These are phyloP conservation scores for Cutaneotrichosporon cavernicola DNA, from an alignment of 1,284 basidiomycete species.

Conservation along the genomic window DNA sequence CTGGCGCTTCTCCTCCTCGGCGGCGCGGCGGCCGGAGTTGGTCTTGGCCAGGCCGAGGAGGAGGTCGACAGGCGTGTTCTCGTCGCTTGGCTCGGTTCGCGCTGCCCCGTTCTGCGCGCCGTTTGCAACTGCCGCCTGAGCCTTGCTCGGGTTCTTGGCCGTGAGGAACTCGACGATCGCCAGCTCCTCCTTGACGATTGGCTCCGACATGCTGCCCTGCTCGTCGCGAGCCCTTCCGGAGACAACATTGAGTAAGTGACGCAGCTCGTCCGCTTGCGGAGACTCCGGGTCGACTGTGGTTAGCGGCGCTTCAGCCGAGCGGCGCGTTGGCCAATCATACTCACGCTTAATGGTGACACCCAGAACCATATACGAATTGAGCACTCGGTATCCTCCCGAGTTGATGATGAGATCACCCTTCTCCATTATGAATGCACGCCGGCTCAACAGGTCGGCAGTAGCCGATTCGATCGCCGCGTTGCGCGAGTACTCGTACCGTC, in stretches of 20 bases:
- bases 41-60: conserved; percentile 50
- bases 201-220: conserved; percentile 50
- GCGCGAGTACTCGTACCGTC: conserved; percentile 52
- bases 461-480: conserved; percentile 55
- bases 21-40: conserved; percentile 44
- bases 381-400: conserved; percentile 51
- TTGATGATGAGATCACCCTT: conserved; percentile 53
- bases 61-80: conserved; percentile 49
- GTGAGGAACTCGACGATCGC: conserved; percentile 54
- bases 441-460: conserved; percentile 51
- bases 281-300: conserved; percentile 51
- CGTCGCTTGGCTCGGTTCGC: conserved; percentile 27
- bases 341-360: conserved; percentile 54
- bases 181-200: conserved; percentile 54
- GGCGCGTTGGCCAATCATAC: conserved; percentile 9
- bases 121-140: conserved; percentile 19
- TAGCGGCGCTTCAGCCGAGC: not conserved
- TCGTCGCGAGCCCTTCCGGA: conserved; percentile 52
- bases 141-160: conserved; percentile 38
- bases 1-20: conserved; percentile 50
- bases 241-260: conserved; percentile 53
- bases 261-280: conserved; percentile 52
- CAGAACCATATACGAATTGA: conserved; percentile 54
- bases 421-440: conserved; percentile 53
- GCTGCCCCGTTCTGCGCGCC: conserved; percentile 16